A percentile compares a stretch with the other conserved stretches of the same genome.
These are phyloP conservation scores for Davidsoniella australis DNA, from an alignment of 2,329 filamentous ascomycete species.

Conservation along the genomic window DNA sequence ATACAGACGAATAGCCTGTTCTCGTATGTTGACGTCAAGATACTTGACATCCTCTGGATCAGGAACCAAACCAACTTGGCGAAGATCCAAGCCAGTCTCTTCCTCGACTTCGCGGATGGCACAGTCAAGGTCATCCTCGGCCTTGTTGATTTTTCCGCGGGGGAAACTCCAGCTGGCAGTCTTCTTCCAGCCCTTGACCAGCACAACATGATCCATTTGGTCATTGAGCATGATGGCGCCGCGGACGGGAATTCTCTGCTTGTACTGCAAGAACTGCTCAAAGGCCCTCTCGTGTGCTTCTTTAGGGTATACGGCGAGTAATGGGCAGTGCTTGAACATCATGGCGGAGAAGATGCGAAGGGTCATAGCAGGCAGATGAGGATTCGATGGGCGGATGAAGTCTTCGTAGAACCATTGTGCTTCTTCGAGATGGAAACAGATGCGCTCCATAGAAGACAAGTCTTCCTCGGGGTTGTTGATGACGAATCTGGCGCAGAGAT, in stretches of 20 bases:
- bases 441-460: slow-evolving; percentile 72
- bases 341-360: slow-evolving; percentile 72
- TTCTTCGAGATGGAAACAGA: slow-evolving; percentile 98
- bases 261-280: slow-evolving; percentile 84
- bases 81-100: slow-evolving; percentile 81
- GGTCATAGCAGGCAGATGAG: slow-evolving; percentile 67
- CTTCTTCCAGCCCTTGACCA: slow-evolving; percentile 98
- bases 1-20: slow-evolving; percentile 85
- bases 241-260: slow-evolving; percentile 81
- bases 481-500: slow-evolving; percentile 93
- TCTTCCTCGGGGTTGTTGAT: slow-evolving; percentile 91
- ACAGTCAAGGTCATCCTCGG: slow-evolving; percentile 85
- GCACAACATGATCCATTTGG: slow-evolving; percentile 80
- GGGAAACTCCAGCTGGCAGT: slow-evolving; percentile 93
- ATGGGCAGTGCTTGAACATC: slow-evolving; percentile 86
- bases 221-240: slow-evolving; percentile 87
- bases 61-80: slow-evolving; percentile 57
- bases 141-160: slow-evolving; percentile 93
- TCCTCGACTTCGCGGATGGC: slow-evolving; percentile 90
- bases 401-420: slow-evolving; percentile 99
- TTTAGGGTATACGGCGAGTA: slow-evolving; percentile 64
- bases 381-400: slow-evolving; percentile 83
- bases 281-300: slow-evolving; percentile 71
- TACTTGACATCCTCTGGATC: slow-evolving; percentile 57
- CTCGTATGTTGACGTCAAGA: slow-evolving; percentile 77